These are phyloP conservation scores for Mycena alexandri DNA, from an alignment of 768 basidiomycete species.

Conservation along the genomic window DNA sequence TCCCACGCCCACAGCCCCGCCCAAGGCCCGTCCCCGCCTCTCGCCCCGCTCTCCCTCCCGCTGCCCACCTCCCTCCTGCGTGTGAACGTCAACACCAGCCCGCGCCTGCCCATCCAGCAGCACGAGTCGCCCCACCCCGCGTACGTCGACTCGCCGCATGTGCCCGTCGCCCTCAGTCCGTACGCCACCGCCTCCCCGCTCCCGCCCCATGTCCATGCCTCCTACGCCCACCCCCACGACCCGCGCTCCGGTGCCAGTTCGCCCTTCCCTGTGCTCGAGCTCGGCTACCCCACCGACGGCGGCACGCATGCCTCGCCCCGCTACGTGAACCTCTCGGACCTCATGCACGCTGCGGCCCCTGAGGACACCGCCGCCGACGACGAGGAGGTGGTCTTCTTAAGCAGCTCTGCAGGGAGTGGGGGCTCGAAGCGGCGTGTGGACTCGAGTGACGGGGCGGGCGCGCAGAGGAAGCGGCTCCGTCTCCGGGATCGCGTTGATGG, in stretches of 20 bases:
- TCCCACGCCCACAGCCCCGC: background rate
- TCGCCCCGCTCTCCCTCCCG: slow-evolving; percentile 20
- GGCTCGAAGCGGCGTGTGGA: no score
- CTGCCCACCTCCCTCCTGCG: slow-evolving; percentile 24
- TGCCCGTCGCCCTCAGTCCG: background rate
- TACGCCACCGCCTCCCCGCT: background rate
- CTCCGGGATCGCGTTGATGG: background rate
- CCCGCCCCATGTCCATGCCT: no score
- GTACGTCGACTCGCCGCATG: background rate
- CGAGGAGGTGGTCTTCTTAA: background rate
- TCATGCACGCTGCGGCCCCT: slow-evolving; percentile 5
- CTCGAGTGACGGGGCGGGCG: background rate
- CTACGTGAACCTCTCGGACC: slow-evolving; percentile 33
- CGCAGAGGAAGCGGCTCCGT: slow-evolving; percentile 10
- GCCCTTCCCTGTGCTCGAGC: slow-evolving; percentile 3
- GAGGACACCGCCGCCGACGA: background rate
- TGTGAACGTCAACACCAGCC: slow-evolving; percentile 32
- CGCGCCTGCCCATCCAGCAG: slow-evolving; percentile 24
- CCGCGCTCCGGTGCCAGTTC: background rate
- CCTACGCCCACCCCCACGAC: no score
- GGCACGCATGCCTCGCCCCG: background rate
- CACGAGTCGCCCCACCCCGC: slow-evolving; percentile 13
- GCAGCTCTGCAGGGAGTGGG: no score
- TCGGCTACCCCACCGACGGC: slow-evolving; percentile 14
- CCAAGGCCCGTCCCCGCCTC: background rate